phyloP scores from a whole-genome alignment of 768 basidiomycete species.

The Psilocybe azurescens region DNA sequence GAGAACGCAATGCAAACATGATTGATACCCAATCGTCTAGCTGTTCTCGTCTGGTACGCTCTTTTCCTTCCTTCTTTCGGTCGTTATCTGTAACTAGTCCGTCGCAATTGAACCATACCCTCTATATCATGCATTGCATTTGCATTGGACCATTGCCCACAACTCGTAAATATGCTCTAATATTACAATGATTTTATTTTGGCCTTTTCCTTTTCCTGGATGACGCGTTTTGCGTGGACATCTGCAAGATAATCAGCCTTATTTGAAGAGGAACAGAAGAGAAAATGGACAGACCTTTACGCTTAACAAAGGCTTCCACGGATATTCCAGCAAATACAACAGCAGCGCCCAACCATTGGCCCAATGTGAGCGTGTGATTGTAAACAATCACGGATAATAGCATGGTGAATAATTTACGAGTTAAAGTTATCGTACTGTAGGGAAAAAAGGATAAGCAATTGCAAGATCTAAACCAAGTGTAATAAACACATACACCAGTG shows the following conservation, averaged over 20 bases:
- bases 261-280: conserved; percentile 11
- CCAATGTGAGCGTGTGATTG: conserved; percentile 79
- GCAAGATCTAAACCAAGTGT: not conserved
- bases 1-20: conserved; percentile 59
- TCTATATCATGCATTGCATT: conserved; percentile 10
- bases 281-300: conserved; percentile 63
- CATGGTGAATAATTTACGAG: conserved; percentile 98
- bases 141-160: conserved; percentile 17
- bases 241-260: conserved; percentile 46
- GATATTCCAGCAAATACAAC: conserved; percentile 97
- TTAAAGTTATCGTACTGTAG: conserved; percentile 88
- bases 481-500: conserved; percentile 65
- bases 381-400: conserved; percentile 92
- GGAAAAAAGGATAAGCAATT: conserved; percentile 16
- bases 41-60: not conserved
- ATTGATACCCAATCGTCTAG: conserved; percentile 14
- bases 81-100: conserved; percentile 11
- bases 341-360: conserved; percentile 93
- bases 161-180: conserved; percentile 28
- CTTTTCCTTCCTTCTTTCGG: conserved; percentile 9
- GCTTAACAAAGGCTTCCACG: conserved; percentile 90
- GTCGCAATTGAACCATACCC: conserved; percentile 18
- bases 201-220: conserved; percentile 85
- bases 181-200: conserved; percentile 77
- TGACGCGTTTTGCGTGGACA: conserved; percentile 78